Base-by-base conservation (phyloP, 1,284 basidiomycete genomes). In the Mycena sp. region DNA sequence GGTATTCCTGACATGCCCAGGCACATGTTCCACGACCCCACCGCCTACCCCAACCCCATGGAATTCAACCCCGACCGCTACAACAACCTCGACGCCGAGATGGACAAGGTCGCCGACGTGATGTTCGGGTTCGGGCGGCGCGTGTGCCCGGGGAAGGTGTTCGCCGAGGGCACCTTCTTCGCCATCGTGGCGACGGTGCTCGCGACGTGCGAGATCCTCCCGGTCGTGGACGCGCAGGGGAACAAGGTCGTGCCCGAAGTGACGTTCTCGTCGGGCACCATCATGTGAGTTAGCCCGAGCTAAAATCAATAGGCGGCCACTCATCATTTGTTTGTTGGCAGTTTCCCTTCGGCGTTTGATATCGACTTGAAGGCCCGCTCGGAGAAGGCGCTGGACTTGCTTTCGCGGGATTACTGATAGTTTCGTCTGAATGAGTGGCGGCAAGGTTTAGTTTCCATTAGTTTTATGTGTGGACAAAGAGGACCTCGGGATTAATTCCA, bases 261-360 rank as follows among this genome's bases (percentile, higher is more conserved):
- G 11, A 32, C 37, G 32, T 58, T 49, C 25, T 48, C 56, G 6
- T 58, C 56, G 19, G 56, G 56, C 10, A 49, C 46, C 29, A 23
- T 58, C 16, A 9, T 41, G 56, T 58, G 29, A 49, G 56, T 58
- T 17, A 25, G 12, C 14, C 14, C 14, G 7, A 35, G 7, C 32
- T 14, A 35, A 35, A 14, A 9, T 35, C 14, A n/a, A n/a, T n/a
- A n/a, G n/a, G 9, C 32, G 32, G 32, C 9, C 32, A 35, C 32
- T 35, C 14, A 35, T n/a, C n/a, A n/a, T n/a, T n/a, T n/a, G 32
- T 35, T 14, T 7, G 9, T 7, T 14, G 7, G 14, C 14, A 35
- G 32, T 49, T 38, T 19, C 46, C 19, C 29, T 46, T 38, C 40
- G 9, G 9, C 17, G 10, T n/a, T 43, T 19, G n/a, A 9, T 9